phyloP scores from a whole-genome alignment of 192 early-diverging fungal species.

The Umbelopsis ramanniana region DNA sequence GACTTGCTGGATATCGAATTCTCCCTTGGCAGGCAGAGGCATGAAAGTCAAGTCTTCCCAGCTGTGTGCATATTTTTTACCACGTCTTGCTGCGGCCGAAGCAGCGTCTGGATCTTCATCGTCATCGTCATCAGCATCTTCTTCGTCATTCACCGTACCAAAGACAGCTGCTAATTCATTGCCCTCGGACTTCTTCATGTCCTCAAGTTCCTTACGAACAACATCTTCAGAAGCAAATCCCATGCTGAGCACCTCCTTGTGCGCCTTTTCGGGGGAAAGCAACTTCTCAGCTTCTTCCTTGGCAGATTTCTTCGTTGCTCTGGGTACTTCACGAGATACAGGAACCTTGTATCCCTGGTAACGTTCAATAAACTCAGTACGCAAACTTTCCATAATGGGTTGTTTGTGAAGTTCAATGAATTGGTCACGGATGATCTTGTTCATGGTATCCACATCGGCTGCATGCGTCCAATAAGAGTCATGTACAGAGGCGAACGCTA shows the following conservation, averaged over 20 bases:
- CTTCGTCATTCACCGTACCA: conserved; percentile 8
- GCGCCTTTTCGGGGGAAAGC: not conserved
- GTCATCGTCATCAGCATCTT: conserved; percentile 52
- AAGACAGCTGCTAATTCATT: conserved; percentile 30
- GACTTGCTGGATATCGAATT: conserved; percentile 85
- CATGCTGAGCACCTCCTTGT: not conserved
- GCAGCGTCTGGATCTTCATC: conserved; percentile 33
- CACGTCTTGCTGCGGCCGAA: conserved; percentile 27
- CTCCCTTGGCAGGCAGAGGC: conserved; percentile 78
- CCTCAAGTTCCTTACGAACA: conserved; percentile 13
- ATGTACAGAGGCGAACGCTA: conserved; percentile 95
- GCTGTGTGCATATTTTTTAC: conserved; percentile 43
- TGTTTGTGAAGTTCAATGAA: conserved; percentile 86
- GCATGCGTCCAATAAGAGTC: conserved; percentile 99
- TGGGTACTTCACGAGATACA: conserved; percentile 32
- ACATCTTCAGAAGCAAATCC: conserved; percentile 22
- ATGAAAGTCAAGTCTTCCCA: conserved; percentile 70
- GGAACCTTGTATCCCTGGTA: conserved; percentile 76
- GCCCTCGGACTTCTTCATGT: conserved; percentile 13
- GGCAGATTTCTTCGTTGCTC: conserved; percentile 12
- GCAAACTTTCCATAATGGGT: conserved; percentile 84
- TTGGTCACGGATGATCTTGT: conserved; percentile 81
- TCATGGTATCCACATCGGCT: conserved; percentile 86
- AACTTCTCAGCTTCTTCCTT: conserved; percentile 23
- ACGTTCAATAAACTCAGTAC: conserved; percentile 81